Percentiles rank a stretch among this genome's conserved stretches.
Evolutionary conservation across 306 rosid genomes (phyloP).

Genomic region (Glycine latifolia): DNA sequence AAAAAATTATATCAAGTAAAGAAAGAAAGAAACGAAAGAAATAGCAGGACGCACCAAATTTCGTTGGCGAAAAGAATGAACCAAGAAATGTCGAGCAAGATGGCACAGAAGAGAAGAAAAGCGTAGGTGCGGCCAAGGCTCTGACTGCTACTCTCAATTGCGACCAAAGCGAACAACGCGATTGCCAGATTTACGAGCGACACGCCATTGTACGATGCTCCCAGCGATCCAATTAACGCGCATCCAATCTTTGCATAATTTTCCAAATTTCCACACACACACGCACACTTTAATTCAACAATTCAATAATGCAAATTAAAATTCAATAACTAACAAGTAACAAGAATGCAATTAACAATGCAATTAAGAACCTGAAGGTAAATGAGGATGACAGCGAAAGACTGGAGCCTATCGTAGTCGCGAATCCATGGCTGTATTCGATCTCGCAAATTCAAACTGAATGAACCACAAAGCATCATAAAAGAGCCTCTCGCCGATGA

Average conservation of each 20-base stretch:
- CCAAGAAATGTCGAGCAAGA: constrained; percentile 82
- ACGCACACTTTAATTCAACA: no score
- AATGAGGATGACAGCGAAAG: constrained; percentile 76
- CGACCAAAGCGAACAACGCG: constrained; percentile 89
- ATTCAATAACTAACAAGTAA: neutral
- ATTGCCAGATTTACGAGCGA: constrained; percentile 76
- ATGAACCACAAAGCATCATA: constrained; percentile 82
- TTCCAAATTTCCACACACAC: neutral
- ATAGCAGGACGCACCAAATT: constrained; percentile 66
- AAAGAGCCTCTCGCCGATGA: neutral
- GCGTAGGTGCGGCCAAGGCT: constrained; percentile 96
- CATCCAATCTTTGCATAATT: constrained; percentile 71
- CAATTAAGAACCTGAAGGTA: constrained; percentile 71
- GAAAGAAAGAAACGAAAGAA: no score
- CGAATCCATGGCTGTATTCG: constrained; percentile 86
- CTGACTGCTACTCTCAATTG: constrained; percentile 97
- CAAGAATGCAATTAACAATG: neutral
- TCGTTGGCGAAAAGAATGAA: constrained; percentile 77
- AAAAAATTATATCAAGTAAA: no score
- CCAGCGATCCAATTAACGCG: constrained; percentile 89
- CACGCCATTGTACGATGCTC: constrained; percentile 91
- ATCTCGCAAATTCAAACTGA: constrained; percentile 57
- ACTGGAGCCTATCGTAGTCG: constrained; percentile 91
- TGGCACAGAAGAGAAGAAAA: constrained; percentile 76
- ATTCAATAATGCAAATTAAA: no score